A percentile compares a stretch with the other conserved stretches of the same genome.
These are phyloP conservation scores for Neonectria faginata DNA, from an alignment of 2,329 filamentous ascomycete species.

Conservation along the genomic window DNA sequence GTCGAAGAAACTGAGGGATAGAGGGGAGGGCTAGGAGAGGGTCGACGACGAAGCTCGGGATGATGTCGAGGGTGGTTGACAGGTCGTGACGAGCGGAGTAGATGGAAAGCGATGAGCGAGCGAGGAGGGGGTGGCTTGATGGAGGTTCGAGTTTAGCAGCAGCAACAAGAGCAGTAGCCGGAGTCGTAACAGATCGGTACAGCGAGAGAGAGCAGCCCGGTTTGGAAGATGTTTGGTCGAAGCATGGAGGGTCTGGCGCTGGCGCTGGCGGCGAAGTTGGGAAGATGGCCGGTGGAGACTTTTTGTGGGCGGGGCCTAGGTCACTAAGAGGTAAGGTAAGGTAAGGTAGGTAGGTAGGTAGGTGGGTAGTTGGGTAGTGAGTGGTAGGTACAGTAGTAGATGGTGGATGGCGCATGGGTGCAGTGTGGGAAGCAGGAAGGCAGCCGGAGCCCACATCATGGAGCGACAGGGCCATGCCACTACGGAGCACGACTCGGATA, in stretches of 20 bases:
- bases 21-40: constrained; percentile 30
- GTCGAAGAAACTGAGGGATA: constrained; percentile 33
- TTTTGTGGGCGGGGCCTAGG: constrained; percentile 29
- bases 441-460: constrained; percentile 2
- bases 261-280: constrained; percentile 29
- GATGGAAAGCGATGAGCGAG: constrained; percentile 42
- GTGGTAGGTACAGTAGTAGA: too few relatives aligned
- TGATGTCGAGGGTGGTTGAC: constrained; percentile 27
- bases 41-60: constrained; percentile 37
- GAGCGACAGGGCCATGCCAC: constrained; percentile 4
- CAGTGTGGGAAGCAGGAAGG: constrained; percentile 1
- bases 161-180: constrained; percentile 24
- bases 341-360: background rate
- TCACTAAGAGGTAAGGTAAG: constrained; percentile 10
- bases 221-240: constrained; percentile 30
- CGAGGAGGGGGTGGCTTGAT: constrained; percentile 48
- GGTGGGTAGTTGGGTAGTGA: too few relatives aligned
- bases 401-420: constrained; percentile 1
- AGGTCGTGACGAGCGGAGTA: constrained; percentile 41
- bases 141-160: constrained; percentile 35
- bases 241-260: constrained; percentile 27
- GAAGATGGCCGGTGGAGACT: constrained; percentile 24
- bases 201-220: constrained; percentile 20
- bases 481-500: constrained; percentile 1
- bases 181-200: constrained; percentile 26